Evolutionary conservation across 164 flowering plant genomes (phyloP).

Genomic region (Echeveria elegans): DNA sequence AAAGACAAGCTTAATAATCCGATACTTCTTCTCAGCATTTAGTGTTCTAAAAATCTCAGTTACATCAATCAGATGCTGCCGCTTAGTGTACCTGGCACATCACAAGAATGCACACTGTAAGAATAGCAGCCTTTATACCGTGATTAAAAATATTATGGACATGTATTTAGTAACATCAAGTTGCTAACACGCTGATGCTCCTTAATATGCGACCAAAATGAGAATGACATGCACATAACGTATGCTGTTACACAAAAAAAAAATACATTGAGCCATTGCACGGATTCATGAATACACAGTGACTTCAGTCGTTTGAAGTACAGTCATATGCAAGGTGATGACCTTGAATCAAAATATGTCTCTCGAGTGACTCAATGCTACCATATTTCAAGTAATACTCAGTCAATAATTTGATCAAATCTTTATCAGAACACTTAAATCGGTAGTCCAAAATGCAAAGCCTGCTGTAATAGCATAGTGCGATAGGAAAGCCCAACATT

Average conservation of each 20-base stretch:
- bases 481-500: neutral
- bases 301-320: neutral
- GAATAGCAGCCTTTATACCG: neutral
- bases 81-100: slow-evolving; percentile 41
- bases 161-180: neutral
- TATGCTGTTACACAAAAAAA: neutral
- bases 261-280: no score
- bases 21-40: slow-evolving; percentile 52
- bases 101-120: neutral
- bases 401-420: no score
- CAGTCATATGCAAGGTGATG: neutral
- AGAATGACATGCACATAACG: neutral
- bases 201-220: neutral
- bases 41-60: slow-evolving; percentile 75
- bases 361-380: neutral
- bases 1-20: slow-evolving; percentile 57
- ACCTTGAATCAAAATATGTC: no score
- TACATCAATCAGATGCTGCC: slow-evolving; percentile 73
- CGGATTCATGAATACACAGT: neutral
- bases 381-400: neutral
- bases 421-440: neutral
- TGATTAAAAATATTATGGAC: neutral
- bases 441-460: no score
- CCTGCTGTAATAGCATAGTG: no score
- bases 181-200: neutral